These are phyloP conservation scores for Trichoderma sp. DNA, from an alignment of 2,329 filamentous ascomycete genomes.

Conservation along the genomic window DNA sequence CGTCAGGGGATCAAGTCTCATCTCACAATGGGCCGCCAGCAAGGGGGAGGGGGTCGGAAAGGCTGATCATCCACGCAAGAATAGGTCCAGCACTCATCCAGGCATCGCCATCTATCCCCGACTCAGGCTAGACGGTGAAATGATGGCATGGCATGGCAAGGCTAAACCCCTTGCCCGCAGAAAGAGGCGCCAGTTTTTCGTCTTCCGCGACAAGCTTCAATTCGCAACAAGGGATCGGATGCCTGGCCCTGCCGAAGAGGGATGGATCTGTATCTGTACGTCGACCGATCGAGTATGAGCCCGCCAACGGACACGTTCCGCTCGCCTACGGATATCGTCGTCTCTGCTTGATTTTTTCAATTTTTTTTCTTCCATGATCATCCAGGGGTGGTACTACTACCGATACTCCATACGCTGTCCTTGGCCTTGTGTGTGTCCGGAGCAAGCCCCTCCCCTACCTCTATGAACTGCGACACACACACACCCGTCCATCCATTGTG, in stretches of 20 bases:
- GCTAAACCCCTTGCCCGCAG: background rate
- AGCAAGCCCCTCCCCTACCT: background rate
- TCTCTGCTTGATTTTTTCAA: background rate
- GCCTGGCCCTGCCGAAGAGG: slow-evolving; percentile 8
- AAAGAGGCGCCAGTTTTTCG: background rate
- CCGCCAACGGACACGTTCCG: slow-evolving; percentile 11
- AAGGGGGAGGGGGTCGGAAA: background rate
- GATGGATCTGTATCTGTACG: slow-evolving; percentile 17
- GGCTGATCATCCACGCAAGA: background rate
- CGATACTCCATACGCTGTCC: background rate
- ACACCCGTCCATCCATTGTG: slow-evolving; percentile 11
- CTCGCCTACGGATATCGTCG: background rate
- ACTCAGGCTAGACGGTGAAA: background rate
- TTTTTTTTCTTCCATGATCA: background rate
- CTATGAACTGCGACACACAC: background rate
- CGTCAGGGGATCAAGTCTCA: slow-evolving; percentile 10
- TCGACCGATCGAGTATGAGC: slow-evolving; percentile 17
- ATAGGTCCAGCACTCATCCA: background rate
- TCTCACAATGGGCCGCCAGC: slow-evolving; percentile 1
- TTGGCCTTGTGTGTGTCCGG: background rate
- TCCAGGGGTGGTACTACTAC: background rate
- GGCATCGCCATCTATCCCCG: background rate
- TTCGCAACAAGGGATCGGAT: slow-evolving; percentile 19
- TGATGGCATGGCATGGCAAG: background rate
- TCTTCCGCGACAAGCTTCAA: slow-evolving; percentile 9